Percentiles rank a stretch among this genome's conserved stretches.
These are phyloP conservation scores for Russula brevipes DNA, from an alignment of 768 basidiomycete genomes.

Conservation along the genomic window DNA sequence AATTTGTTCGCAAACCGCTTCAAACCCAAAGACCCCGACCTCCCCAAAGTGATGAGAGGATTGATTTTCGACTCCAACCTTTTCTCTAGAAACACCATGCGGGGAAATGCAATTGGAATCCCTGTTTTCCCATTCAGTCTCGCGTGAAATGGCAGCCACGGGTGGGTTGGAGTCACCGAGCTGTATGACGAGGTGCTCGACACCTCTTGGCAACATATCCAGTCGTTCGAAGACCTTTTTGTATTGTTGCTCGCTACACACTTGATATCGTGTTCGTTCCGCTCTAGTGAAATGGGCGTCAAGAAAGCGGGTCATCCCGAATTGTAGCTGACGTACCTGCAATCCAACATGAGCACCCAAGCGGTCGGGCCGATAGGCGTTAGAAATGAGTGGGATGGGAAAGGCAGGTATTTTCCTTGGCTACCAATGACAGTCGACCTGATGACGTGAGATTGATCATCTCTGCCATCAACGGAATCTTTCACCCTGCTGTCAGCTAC, in stretches of 20 bases:
- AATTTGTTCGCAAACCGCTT: conserved; percentile 85
- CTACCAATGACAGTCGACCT: conserved; percentile 71
- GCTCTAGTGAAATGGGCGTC: conserved; percentile 46
- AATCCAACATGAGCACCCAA: conserved; percentile 72
- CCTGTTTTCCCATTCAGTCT: conserved; percentile 35
- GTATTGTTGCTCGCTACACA: conserved; percentile 75
- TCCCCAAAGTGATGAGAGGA: conserved; percentile 72
- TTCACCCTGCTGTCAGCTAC: neutral
- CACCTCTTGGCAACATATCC: conserved; percentile 49
- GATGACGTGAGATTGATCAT: conserved; percentile 58
- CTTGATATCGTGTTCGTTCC: conserved; percentile 76
- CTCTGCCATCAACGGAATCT: conserved; percentile 72
- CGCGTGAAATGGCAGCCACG: neutral
- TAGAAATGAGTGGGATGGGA: conserved; percentile 78
- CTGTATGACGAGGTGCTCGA: conserved; percentile 82
- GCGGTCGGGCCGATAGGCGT: conserved; percentile 75
- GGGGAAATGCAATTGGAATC: conserved; percentile 86
- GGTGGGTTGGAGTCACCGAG: conserved; percentile 44
- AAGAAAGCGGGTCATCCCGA: conserved; percentile 8
- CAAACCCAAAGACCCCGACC: conserved; percentile 59
- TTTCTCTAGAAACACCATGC: conserved; percentile 83
- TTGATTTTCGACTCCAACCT: conserved; percentile 79
- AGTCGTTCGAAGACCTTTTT: conserved; percentile 63
- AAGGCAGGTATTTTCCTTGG: conserved; percentile 70
- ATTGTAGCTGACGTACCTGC: conserved; percentile 50